Percentiles rank a stretch among this genome's conserved stretches.
These are phyloP conservation scores for Lipomyces orientalis DNA, from an alignment of 805 yeast genomes.

Conservation along the genomic window DNA sequence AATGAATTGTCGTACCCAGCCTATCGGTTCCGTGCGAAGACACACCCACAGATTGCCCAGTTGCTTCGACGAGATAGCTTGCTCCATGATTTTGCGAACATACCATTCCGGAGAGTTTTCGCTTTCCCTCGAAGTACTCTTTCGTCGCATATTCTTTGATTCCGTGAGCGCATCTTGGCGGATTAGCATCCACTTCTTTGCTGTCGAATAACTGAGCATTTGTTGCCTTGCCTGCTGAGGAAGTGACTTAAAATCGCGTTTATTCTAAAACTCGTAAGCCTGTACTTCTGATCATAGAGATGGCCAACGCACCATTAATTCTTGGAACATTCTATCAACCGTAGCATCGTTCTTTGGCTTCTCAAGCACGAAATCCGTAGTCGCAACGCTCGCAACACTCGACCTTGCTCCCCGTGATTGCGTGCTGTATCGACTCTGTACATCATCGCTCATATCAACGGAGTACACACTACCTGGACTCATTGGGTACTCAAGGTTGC, in stretches of 20 bases:
- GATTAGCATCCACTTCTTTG: conserved; percentile 89
- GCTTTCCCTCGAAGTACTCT: conserved; percentile 36
- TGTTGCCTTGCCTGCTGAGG: conserved; percentile 77
- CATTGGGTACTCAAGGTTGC: conserved; percentile 10
- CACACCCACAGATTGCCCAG: conserved; percentile 88
- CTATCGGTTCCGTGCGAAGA: conserved; percentile 82
- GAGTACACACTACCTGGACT: conserved; percentile 19
- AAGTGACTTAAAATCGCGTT: conserved; percentile 71
- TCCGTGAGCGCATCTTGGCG: conserved; percentile 86
- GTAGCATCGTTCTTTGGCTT: conserved; percentile 70
- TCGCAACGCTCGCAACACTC: conserved; percentile 10
- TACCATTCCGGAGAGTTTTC: conserved; percentile 71
- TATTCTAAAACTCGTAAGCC: conserved; percentile 35
- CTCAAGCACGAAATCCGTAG: conserved; percentile 55
- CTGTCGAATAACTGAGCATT: conserved; percentile 72
- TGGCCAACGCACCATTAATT: conserved; percentile 62
- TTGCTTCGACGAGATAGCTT: conserved; percentile 69
- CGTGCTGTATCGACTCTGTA: conserved; percentile 10
- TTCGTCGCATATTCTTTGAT: conserved; percentile 58
- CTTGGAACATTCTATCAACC: conserved; percentile 75
- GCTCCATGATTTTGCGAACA: conserved; percentile 73
- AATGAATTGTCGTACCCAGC: conserved; percentile 83
- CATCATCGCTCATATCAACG: conserved; percentile 21
- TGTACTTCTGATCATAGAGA: background rate
- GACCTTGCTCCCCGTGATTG: conserved; percentile 9